Percentiles rank a stretch among this genome's conserved stretches.
These are phyloP conservation scores for Xylariaceae sp. DNA, from an alignment of 2,329 filamentous ascomycete species.

Conservation along the genomic window DNA sequence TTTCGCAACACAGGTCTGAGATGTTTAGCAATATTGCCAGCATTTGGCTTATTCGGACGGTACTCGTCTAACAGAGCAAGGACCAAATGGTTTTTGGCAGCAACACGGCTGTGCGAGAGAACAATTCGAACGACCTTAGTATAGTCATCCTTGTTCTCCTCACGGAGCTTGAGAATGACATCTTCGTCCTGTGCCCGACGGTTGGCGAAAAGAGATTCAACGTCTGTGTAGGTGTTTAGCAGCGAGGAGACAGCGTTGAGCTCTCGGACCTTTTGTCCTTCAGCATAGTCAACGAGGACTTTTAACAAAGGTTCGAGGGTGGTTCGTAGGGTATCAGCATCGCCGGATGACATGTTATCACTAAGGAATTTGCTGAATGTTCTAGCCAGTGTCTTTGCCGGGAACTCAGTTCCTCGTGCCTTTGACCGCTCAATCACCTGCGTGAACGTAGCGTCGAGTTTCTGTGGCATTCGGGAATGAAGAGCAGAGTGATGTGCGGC, in stretches of 20 bases:
- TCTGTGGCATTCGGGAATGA: constrained; percentile 95
- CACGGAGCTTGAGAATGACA: constrained; percentile 86
- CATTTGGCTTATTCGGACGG: constrained; percentile 86
- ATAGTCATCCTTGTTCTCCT: constrained; percentile 93
- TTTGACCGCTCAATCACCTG: constrained; percentile 83
- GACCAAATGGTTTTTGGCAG: constrained; percentile 89
- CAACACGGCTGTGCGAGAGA: constrained; percentile 87
- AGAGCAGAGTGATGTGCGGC: constrained; percentile 91
- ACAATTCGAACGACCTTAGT: constrained; percentile 80
- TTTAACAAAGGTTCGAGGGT: constrained; percentile 72
- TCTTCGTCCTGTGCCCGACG: constrained; percentile 86
- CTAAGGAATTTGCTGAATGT: constrained; percentile 84
- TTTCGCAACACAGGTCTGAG: constrained; percentile 78
- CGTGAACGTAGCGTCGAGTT: constrained; percentile 75
- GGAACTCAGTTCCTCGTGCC: constrained; percentile 78
- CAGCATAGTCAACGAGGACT: constrained; percentile 74
- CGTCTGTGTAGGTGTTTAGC: constrained; percentile 74
- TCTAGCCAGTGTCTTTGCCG: constrained; percentile 80
- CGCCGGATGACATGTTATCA: constrained; percentile 70
- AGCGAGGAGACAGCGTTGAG: constrained; percentile 74
- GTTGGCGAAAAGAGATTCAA: constrained; percentile 84
- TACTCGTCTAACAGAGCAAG: constrained; percentile 91
- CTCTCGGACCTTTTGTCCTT: constrained; percentile 88
- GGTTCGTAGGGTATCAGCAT: constrained; percentile 68
- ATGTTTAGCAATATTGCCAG: constrained; percentile 82